Conservation (phyloP, 345 rosid species). For the Gossypium longicalyx region DNA sequence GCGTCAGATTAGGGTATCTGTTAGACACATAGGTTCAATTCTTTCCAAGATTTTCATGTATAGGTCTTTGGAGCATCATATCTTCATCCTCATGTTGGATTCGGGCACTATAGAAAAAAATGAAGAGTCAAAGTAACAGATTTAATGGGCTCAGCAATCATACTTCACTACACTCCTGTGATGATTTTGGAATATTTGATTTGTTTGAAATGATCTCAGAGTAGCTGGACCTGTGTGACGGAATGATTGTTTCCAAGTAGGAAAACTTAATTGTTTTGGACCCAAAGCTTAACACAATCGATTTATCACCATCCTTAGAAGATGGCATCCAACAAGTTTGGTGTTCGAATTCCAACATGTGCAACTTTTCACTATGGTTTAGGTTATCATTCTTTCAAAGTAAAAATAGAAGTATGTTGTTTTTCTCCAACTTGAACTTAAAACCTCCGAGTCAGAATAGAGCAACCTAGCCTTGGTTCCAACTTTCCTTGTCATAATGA, state of each 20-base stretch:
- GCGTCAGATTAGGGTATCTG: background rate
- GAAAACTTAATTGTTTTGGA: too few relatives aligned
- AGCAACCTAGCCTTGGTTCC: background rate
- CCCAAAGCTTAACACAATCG: too few relatives aligned
- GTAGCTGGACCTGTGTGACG: too few relatives aligned
- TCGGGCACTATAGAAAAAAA: background rate
- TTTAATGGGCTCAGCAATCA: constrained; percentile 8
- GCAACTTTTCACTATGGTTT: too few relatives aligned
- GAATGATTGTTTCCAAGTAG: too few relatives aligned
- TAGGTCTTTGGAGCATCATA: background rate
- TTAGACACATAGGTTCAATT: background rate
- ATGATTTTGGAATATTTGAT: background rate
- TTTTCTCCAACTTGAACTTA: background rate
- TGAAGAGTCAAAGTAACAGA: background rate
- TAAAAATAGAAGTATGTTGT: background rate
- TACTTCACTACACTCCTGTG: background rate
- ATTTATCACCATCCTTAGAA: too few relatives aligned
- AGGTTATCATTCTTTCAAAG: too few relatives aligned
- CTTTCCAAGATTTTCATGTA: background rate
- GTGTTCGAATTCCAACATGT: too few relatives aligned
- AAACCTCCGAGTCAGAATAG: background rate
- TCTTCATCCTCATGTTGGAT: background rate
- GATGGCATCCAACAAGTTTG: too few relatives aligned
- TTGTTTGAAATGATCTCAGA: background rate
- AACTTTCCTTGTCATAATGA: background rate